Percentiles rank a stretch among this genome's conserved stretches.
Evolutionary conservation across 2,329 filamentous ascomycete genomes (phyloP).

Genomic region (Fusarium palustre): DNA sequence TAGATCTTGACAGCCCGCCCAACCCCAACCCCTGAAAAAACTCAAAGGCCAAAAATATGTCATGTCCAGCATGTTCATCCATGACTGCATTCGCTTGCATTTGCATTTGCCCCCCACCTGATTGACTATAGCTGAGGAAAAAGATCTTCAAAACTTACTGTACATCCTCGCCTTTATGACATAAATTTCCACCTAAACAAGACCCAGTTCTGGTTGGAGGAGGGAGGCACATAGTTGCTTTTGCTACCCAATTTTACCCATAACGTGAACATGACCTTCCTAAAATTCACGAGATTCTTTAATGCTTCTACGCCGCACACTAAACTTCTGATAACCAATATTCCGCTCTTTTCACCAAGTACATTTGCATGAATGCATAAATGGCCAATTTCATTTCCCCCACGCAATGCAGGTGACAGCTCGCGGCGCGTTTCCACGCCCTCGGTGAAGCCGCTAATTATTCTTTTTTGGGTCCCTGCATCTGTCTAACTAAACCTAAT

Average conservation of each 20-base stretch:
- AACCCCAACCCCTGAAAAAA: slow-evolving; percentile 22
- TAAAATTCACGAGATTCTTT: not conserved
- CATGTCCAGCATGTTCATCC: slow-evolving; percentile 14
- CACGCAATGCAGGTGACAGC: slow-evolving; percentile 42
- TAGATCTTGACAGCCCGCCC: slow-evolving; percentile 29
- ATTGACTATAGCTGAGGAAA: not conserved
- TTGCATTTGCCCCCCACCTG: slow-evolving; percentile 15
- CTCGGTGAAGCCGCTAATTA: slow-evolving; percentile 47
- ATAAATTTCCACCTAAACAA: not conserved
- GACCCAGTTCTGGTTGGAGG: not conserved
- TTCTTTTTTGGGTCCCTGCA: slow-evolving; percentile 29
- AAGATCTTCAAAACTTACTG: slow-evolving; percentile 17
- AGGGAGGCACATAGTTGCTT: not conserved
- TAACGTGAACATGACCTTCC: not conserved
- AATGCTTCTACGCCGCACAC: slow-evolving; percentile 11
- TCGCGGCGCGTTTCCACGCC: slow-evolving; percentile 48
- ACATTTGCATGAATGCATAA: slow-evolving; percentile 48
- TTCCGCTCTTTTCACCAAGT: slow-evolving; percentile 18
- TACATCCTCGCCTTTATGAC: not conserved
- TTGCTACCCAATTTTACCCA: not conserved
- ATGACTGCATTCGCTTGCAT: slow-evolving; percentile 4
- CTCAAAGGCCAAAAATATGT: slow-evolving; percentile 26
- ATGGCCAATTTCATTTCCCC: slow-evolving; percentile 47
- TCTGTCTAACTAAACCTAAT: slow-evolving; percentile 33
- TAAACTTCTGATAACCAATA: slow-evolving; percentile 29